Base-by-base conservation (phyloP, 2,329 filamentous ascomycete species). In the Cladosporium austrohemisphaericum region DNA sequence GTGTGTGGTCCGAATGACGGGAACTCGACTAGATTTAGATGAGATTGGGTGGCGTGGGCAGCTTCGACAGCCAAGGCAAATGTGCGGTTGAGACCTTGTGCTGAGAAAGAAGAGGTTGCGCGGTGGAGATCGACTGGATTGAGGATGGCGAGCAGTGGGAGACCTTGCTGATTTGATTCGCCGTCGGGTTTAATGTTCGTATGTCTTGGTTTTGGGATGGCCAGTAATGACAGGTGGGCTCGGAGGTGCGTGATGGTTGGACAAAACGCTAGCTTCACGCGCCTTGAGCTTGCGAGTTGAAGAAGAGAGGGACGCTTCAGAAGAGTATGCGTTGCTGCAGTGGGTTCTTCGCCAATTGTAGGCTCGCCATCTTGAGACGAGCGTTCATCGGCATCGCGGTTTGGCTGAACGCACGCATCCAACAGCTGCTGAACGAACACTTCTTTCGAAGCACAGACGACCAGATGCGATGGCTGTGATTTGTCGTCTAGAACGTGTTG, bases 211-310 rank as follows among this genome's bases (percentile, higher is more conserved):
- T 48, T 44, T 5, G 28, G 25, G 13, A 41, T 18, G 25, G 31
- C 7, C 11, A 36, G 33, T 85, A 38, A 51, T 10, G 60, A 55
- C 8, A 96, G 75, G 60, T 85, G 88, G 28, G 88, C 88, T 47
- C 88, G 84, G 5, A 95, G 78, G 65, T 87, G 83, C 18, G 86
- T 82, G 47, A 93, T 77, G 2, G 85, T 88, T 0, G 88, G 82
- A 48, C 82, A 79, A 68, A 94, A 96, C 28, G 80, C 71, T 7
- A 91, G 67, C 48, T 79, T 80, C 54, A 94, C 77, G 59, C 84
- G 81, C 23, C 81, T 79, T 6, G 88, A 84, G 3, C 79, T 76
- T 38, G 84, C 79, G 22, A 91, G 37, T 31, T 29, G 37, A 20
- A 35, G 37, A 13, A 49, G 28, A 20, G 41, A 48, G 5, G 33